phyloP scores from a whole-genome alignment of 1,284 basidiomycete species.

The Apiotrichum mycotoxinovorans region DNA sequence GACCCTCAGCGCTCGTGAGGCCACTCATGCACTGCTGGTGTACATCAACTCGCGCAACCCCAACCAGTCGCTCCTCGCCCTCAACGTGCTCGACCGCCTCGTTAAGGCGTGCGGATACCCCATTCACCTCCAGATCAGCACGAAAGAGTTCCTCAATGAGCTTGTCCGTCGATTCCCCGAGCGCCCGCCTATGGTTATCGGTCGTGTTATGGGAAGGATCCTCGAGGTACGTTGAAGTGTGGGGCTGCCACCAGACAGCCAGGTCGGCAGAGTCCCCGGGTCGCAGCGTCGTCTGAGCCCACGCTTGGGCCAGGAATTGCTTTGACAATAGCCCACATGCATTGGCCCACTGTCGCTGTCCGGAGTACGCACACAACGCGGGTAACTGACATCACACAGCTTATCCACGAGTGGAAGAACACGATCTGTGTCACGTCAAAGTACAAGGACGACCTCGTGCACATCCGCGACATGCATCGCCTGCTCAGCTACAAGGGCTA shows the following conservation, averaged over 20 bases:
- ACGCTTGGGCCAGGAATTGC: background rate
- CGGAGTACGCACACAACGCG: too few species aligned
- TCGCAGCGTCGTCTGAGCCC: background rate
- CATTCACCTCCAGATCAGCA: slow-evolving; percentile 94
- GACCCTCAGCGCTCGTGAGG: slow-evolving; percentile 34
- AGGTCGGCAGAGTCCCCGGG: background rate
- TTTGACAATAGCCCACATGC: too few species aligned
- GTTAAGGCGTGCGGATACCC: slow-evolving; percentile 95
- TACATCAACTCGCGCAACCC: slow-evolving; percentile 49
- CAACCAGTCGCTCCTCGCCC: slow-evolving; percentile 39
- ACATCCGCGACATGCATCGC: slow-evolving; percentile 97
- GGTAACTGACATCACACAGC: slow-evolving; percentile 17
- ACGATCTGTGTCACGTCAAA: slow-evolving; percentile 83
- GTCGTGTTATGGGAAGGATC: slow-evolving; percentile 90
- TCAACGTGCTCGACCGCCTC: slow-evolving; percentile 79
- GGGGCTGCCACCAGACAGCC: too few species aligned
- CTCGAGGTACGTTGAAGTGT: slow-evolving; percentile 61
- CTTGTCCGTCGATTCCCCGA: slow-evolving; percentile 97
- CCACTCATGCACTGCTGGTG: slow-evolving; percentile 54
- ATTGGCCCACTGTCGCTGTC: too few species aligned
- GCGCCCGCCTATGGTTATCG: slow-evolving; percentile 89
- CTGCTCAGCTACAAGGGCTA: slow-evolving; percentile 92
- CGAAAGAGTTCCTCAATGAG: slow-evolving; percentile 98
- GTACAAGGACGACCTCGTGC: slow-evolving; percentile 94
- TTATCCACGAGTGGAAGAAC: slow-evolving; percentile 91